Conservation (phyloP, 116 monocot genomes). For the Phalaenopsis hybrid region DNA sequence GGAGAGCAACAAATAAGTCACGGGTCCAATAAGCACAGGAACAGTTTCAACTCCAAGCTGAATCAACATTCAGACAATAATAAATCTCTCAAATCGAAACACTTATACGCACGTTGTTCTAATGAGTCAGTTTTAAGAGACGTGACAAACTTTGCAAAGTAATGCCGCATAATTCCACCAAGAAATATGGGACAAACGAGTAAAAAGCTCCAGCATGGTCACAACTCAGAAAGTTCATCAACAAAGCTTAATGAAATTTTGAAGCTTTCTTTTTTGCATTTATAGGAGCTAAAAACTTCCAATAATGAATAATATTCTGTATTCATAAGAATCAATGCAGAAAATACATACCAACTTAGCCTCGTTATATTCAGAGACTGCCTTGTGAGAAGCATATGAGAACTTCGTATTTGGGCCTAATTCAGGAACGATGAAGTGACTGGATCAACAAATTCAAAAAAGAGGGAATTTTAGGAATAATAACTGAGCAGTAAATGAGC, state of each 20-base stretch:
- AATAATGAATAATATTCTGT: not conserved
- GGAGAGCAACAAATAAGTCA: slow-evolving; percentile 51
- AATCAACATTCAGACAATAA: not conserved
- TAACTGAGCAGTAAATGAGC: not conserved
- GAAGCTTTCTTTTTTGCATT: too few species aligned
- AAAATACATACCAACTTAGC: slow-evolving; percentile 18
- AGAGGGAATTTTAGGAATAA: not conserved
- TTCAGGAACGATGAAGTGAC: slow-evolving; percentile 41
- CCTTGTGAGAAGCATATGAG: slow-evolving; percentile 40
- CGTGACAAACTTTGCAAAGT: not conserved
- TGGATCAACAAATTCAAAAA: slow-evolving; percentile 11
- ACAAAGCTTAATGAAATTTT: too few species aligned
- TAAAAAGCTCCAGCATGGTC: not conserved
- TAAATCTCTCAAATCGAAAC: not conserved
- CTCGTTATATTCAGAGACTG: slow-evolving; percentile 35
- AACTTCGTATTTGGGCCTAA: slow-evolving; percentile 35
- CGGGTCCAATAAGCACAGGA: slow-evolving; percentile 50
- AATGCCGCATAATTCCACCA: not conserved
- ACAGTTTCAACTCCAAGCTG: slow-evolving; percentile 49
- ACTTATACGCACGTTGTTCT: not conserved
- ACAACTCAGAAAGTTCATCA: not conserved
- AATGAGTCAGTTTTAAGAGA: not conserved
- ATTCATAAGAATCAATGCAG: not conserved
- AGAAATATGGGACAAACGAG: not conserved
- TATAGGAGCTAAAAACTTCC: not conserved